Conservation (phyloP, 805 yeast genomes). For the Grigorovia humatica region DNA sequence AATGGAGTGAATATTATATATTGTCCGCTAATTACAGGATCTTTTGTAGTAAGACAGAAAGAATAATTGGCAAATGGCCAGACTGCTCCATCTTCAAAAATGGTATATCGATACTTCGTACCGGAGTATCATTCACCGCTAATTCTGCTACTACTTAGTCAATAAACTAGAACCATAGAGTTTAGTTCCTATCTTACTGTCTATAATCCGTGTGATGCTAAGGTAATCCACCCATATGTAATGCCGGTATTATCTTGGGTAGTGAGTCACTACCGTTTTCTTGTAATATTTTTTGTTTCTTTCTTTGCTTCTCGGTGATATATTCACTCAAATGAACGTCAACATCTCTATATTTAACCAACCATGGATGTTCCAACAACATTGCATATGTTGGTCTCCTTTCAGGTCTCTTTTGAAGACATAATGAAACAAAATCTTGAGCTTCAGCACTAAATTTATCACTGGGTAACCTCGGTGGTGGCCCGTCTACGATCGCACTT, state of each 20-base stretch:
- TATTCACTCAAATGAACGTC: conserved; percentile 30
- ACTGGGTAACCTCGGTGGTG: conserved; percentile 69
- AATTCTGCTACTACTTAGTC: too few species aligned
- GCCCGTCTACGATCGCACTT: conserved; percentile 94
- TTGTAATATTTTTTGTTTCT: conserved; percentile 18
- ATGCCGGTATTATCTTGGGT: conserved; percentile 26
- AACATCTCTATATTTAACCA: conserved; percentile 39
- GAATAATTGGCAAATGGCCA: too few species aligned
- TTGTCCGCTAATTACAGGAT: not conserved
- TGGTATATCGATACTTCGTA: too few species aligned
- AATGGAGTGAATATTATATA: not conserved
- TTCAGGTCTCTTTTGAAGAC: conserved; percentile 72
- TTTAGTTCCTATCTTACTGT: too few species aligned
- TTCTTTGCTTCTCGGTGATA: conserved; percentile 29
- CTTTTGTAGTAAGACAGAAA: not conserved
- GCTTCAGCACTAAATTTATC: conserved; percentile 64
- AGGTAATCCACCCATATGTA: conserved; percentile 30
- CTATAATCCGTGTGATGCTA: not conserved
- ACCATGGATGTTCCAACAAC: conserved; percentile 78
- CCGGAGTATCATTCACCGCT: too few species aligned
- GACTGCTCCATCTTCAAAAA: too few species aligned
- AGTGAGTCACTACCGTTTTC: conserved; percentile 21
- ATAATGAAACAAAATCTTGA: conserved; percentile 63
- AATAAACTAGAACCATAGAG: too few species aligned
- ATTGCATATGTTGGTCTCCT: conserved; percentile 72